phyloP scores from a whole-genome alignment of 73 alveolate genomes.

The Blepharisma japonicum region DNA sequence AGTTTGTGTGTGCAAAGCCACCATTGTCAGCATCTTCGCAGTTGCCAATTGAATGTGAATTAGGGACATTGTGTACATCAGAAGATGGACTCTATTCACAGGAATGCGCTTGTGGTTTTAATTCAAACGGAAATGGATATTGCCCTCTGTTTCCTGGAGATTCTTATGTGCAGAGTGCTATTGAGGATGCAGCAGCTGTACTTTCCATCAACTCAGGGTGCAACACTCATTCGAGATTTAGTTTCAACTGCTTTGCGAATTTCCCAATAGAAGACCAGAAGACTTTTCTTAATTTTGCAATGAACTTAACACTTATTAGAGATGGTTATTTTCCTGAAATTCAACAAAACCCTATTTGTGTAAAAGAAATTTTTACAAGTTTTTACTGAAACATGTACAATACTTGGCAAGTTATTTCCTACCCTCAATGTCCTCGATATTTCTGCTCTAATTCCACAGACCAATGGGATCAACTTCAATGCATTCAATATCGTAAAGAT shows the following conservation, averaged over 20 bases:
- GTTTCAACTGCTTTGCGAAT: no score
- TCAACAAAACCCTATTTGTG: no score
- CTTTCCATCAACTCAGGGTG: no score
- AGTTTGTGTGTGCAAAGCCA: not conserved
- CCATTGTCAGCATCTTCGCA: not conserved
- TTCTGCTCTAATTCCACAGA: not conserved
- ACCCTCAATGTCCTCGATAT: not conserved
- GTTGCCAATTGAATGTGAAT: not conserved
- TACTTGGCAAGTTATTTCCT: no score
- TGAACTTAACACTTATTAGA: no score
- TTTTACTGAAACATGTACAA: no score
- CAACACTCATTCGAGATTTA: no score
- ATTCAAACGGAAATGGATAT: conserved; percentile 14
- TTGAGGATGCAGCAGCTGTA: not conserved
- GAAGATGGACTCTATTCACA: not conserved
- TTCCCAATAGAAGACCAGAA: no score
- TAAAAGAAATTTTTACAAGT: no score
- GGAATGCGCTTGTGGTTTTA: not conserved
- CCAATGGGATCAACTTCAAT: not conserved
- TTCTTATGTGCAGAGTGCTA: not conserved
- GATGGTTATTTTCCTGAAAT: no score
- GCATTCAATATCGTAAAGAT: not conserved
- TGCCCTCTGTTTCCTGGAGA: conserved; percentile 28
- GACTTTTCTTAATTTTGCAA: no score
- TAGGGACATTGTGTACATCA: not conserved